Evolutionary conservation across 352 stramenopile genomes (phyloP).

Genomic region (Thraustochytrium sp.): DNA sequence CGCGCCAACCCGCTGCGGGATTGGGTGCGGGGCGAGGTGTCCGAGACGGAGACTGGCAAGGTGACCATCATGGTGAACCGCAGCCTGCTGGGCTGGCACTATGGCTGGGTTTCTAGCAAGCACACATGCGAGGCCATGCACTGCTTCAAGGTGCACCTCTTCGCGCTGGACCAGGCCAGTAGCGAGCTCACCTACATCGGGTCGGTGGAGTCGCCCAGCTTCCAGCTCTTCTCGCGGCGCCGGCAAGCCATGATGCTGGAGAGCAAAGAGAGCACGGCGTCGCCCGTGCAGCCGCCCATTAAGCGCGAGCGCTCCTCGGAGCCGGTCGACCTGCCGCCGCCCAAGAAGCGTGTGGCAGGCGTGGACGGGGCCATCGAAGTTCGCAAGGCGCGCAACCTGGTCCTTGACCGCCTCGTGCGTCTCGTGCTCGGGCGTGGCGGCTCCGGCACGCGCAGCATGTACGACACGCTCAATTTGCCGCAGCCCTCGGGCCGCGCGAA

Average conservation of each 20-base stretch:
- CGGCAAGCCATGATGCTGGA: conserved; percentile 12
- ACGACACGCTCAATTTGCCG: background rate
- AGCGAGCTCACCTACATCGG: background rate
- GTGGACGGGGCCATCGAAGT: background rate
- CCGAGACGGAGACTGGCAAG: background rate
- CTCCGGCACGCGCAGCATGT: background rate
- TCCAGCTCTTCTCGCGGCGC: conserved; percentile 11
- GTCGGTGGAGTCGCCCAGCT: background rate
- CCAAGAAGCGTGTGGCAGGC: background rate
- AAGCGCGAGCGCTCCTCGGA: background rate
- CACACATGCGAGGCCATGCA: conserved; percentile 39
- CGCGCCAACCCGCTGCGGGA: background rate
- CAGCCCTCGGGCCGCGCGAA: no score
- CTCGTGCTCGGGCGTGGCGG: conserved; percentile 2
- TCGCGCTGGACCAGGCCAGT: background rate
- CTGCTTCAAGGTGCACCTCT: conserved; percentile 27
- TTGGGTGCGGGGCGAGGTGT: conserved; percentile 18
- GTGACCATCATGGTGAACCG: conserved; percentile 16
- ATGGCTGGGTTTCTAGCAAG: conserved; percentile 35
- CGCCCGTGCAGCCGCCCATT: background rate
- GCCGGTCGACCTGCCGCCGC: background rate
- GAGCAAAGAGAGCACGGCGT: background rate
- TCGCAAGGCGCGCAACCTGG: conserved; percentile 11
- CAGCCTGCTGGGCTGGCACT: conserved; percentile 35
- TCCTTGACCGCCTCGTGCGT: conserved; percentile 7